These are phyloP conservation scores for Drosera capensis DNA, from an alignment of 148 eudicot genomes.

Conservation along the genomic window DNA sequence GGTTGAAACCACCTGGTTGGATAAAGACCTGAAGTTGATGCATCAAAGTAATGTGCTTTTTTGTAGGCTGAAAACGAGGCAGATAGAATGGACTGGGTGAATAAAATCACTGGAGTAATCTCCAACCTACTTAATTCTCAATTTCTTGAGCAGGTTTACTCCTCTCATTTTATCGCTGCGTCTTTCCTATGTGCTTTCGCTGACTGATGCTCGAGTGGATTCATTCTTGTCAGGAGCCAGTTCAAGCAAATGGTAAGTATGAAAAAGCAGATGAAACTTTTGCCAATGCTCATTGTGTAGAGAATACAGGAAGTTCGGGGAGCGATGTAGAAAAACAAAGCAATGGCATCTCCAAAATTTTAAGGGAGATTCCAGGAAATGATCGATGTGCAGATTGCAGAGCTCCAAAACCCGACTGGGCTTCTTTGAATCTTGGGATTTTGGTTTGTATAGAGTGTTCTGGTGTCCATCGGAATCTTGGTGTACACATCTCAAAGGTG, in stretches of 20 bases:
- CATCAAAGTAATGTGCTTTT: slow-evolving; percentile 1
- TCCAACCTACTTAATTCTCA: slow-evolving; percentile 64
- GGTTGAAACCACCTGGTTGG: too few relatives aligned
- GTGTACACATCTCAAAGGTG: slow-evolving; percentile 95
- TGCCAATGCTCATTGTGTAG: slow-evolving; percentile 12
- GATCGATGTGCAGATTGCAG: slow-evolving; percentile 97
- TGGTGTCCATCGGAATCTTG: slow-evolving; percentile 96
- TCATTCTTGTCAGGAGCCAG: slow-evolving; percentile 33
- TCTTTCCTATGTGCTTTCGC: not conserved
- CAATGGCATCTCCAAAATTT: slow-evolving; percentile 46
- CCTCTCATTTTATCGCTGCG: not conserved
- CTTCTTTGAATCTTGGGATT: slow-evolving; percentile 89
- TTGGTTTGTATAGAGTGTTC: slow-evolving; percentile 96
- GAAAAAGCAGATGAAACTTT: slow-evolving; percentile 24
- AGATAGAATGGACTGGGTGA: slow-evolving; percentile 96
- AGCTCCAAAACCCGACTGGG: slow-evolving; percentile 97
- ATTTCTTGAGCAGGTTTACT: slow-evolving; percentile 59
- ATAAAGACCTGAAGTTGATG: not conserved
- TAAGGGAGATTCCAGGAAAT: slow-evolving; percentile 63
- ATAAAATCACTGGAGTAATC: slow-evolving; percentile 87
- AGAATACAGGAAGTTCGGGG: slow-evolving; percentile 48
- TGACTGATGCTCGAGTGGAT: slow-evolving; percentile 4
- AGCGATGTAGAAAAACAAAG: slow-evolving; percentile 27
- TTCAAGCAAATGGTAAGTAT: too few relatives aligned
- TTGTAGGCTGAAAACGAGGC: slow-evolving; percentile 75